Conservation (phyloP, 2,329 filamentous ascomycete genomes). For the Grosmannia penicillata region DNA sequence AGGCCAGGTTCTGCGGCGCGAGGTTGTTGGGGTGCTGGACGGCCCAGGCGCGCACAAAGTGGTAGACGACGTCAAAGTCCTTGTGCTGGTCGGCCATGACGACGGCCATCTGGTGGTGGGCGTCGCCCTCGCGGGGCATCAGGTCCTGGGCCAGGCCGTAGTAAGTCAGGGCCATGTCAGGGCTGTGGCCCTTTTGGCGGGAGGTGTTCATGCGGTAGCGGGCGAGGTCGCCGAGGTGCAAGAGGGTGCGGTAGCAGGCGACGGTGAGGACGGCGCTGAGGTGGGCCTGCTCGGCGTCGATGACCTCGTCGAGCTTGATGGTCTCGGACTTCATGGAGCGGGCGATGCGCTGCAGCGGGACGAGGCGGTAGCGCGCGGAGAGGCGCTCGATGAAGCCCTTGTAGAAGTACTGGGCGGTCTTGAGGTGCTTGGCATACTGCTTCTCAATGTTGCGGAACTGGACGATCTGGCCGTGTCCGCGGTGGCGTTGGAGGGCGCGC, state of each 20-base stretch:
- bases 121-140: slow-evolving; percentile 62
- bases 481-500: slow-evolving; percentile 45
- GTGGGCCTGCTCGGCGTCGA: slow-evolving; percentile 28
- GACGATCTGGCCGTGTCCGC: slow-evolving; percentile 36
- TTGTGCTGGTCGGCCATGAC: slow-evolving; percentile 68
- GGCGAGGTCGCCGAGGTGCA: slow-evolving; percentile 79
- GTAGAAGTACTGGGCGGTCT: slow-evolving; percentile 80
- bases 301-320: slow-evolving; percentile 13
- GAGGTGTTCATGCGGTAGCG: slow-evolving; percentile 63
- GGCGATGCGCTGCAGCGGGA: slow-evolving; percentile 25
- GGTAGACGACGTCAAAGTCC: slow-evolving; percentile 64
- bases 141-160: slow-evolving; percentile 72
- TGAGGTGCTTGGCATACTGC: slow-evolving; percentile 72
- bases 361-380: slow-evolving; percentile 38
- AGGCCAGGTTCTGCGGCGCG: slow-evolving; percentile 54
- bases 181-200: slow-evolving; percentile 58
- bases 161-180: slow-evolving; percentile 67
- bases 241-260: slow-evolving; percentile 70
- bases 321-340: slow-evolving; percentile 24
- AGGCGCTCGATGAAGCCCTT: slow-evolving; percentile 69
- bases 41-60: slow-evolving; percentile 72
- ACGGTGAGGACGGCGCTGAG: slow-evolving; percentile 46
- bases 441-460: slow-evolving; percentile 66
- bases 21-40: slow-evolving; percentile 64
- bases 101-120: slow-evolving; percentile 83